Percentiles rank a stretch among this genome's conserved stretches.
These are phyloP conservation scores for Nevesoporus exiguus DNA, from an alignment of 768 basidiomycete genomes.

Conservation along the genomic window DNA sequence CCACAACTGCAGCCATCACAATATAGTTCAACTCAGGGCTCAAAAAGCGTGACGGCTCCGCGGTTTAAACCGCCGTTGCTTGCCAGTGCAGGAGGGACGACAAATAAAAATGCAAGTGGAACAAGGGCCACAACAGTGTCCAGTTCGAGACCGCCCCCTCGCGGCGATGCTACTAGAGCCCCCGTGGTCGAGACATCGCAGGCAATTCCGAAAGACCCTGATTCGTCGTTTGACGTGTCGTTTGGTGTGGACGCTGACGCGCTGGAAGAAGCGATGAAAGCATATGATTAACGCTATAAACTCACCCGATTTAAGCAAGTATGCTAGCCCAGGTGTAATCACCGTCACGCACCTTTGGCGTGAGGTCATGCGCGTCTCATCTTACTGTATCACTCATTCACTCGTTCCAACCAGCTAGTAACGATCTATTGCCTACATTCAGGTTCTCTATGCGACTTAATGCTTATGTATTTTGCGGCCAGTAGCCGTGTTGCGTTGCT, in stretches of 20 bases:
- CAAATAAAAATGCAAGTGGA: background rate
- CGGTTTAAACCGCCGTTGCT: constrained; percentile 30
- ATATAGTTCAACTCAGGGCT: constrained; percentile 16
- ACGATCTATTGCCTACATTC: constrained; percentile 6
- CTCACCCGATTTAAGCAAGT: background rate
- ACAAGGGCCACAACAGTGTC: background rate
- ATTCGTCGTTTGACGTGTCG: constrained; percentile 33
- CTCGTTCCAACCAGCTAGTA: background rate
- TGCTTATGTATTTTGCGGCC: background rate
- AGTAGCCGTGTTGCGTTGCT: background rate
- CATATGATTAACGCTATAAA: constrained; percentile 22
- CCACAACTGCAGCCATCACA: constrained; percentile 21
- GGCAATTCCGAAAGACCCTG: constrained; percentile 13
- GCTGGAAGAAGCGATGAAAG: constrained; percentile 32
- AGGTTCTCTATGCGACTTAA: constrained; percentile 1
- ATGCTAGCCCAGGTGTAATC: background rate
- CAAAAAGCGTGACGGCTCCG: constrained; percentile 17
- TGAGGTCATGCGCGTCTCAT: background rate
- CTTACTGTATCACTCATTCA: background rate
- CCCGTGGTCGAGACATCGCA: background rate
- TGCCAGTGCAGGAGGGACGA: background rate
- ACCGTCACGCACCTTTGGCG: background rate
- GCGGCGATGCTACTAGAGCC: background rate
- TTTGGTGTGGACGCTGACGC: constrained; percentile 29
- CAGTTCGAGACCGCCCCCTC: background rate